These are phyloP conservation scores for Marsdenia floribunda DNA, from an alignment of 257 asterid genomes.

Conservation along the genomic window DNA sequence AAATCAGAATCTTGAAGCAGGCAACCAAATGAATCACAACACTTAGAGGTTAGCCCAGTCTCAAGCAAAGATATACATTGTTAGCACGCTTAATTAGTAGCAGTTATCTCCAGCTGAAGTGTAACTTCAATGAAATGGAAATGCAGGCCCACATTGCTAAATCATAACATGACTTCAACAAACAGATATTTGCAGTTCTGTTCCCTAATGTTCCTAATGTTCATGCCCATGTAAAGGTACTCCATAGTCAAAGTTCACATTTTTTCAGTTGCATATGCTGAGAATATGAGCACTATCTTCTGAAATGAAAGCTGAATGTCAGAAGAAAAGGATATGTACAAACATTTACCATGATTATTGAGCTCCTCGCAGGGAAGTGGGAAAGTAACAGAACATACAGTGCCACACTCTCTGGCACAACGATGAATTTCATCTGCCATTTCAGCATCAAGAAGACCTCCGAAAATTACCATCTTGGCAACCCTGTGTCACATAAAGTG, in stretches of 20 bases:
- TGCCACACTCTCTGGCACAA: conserved; percentile 56
- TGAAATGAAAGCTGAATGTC: not conserved
- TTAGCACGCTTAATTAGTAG: not conserved
- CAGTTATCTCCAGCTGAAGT: not conserved
- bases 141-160: not conserved
- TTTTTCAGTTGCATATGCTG: not conserved
- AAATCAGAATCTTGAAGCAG: not conserved
- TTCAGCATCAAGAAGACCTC: conserved; percentile 61
- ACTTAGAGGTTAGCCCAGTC: not conserved
- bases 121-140: not conserved
- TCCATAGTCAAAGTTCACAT: too few relatives aligned
- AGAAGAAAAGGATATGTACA: not conserved
- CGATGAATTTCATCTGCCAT: conserved; percentile 86
- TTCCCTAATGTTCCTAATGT: not conserved
- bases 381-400: conserved; percentile 57
- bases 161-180: not conserved
- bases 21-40: not conserved
- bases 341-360: conserved; percentile 56
- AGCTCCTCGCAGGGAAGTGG: conserved; percentile 82
- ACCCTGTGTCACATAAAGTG: conserved; percentile 54
- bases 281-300: not conserved
- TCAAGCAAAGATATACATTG: too few relatives aligned
- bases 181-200: not conserved
- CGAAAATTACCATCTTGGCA: conserved; percentile 82
- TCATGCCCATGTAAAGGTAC: not conserved